Evolutionary conservation across 352 stramenopile genomes (phyloP).

Genomic region (Pythium utonaiense): DNA sequence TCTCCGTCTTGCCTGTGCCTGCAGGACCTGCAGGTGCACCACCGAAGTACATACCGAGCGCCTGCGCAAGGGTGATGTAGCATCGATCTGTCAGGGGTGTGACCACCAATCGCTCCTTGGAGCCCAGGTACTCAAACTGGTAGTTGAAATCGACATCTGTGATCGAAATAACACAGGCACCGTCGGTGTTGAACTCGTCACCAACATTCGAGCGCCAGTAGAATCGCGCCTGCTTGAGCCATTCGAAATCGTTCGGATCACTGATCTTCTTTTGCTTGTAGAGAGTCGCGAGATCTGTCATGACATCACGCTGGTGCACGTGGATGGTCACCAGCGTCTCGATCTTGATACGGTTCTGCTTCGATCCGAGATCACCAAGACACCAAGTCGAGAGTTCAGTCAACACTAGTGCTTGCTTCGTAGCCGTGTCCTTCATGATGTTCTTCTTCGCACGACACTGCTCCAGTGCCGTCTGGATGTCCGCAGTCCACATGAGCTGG

Average conservation of each 20-base stretch:
- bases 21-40: constrained; percentile 93
- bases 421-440: constrained; percentile 96
- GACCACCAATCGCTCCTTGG: constrained; percentile 96
- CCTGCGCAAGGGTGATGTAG: constrained; percentile 97
- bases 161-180: constrained; percentile 95
- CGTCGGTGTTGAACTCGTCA: constrained; percentile 94
- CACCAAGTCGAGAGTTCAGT: constrained; percentile 96
- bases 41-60: constrained; percentile 98
- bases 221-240: constrained; percentile 98
- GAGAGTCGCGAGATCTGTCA: constrained; percentile 91
- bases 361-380: constrained; percentile 94
- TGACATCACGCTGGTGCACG: constrained; percentile 97
- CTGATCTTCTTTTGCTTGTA: constrained; percentile 96
- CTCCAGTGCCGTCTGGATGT: constrained; percentile 94
- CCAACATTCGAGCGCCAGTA: constrained; percentile 94
- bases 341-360: constrained; percentile 97
- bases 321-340: constrained; percentile 98
- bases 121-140: constrained; percentile 97
- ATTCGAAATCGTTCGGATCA: constrained; percentile 98
- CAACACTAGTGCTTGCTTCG: constrained; percentile 92
- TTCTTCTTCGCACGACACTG: constrained; percentile 96
- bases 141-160: constrained; percentile 99
- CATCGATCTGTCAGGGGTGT: constrained; percentile 96
- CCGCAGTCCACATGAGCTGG: constrained; percentile 96
- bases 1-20: constrained; percentile 97